A percentile compares a stretch with the other conserved stretches of the same genome.
Conservation (phyloP, 306 rosid species). For the Cyamopsis tetragonoloba region DNA sequence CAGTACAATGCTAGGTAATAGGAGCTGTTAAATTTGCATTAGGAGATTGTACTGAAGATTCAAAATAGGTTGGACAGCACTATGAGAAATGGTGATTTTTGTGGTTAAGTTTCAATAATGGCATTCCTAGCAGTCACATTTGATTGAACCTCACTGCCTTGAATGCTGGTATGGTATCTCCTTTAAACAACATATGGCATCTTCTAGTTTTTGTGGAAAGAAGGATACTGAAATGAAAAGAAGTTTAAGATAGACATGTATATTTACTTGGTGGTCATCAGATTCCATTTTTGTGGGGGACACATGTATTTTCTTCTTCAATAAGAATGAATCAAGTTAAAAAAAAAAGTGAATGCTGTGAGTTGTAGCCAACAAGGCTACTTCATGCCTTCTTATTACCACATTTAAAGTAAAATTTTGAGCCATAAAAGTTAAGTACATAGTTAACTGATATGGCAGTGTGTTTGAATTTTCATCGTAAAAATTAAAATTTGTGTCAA, state of each 20-base stretch:
- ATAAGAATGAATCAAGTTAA: conserved; percentile 9
- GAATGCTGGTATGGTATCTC: conserved; percentile 42
- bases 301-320: conserved; percentile 19
- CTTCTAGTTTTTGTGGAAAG: conserved; percentile 37
- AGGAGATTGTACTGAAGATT: conserved; percentile 23
- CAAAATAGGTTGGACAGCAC: conserved; percentile 38
- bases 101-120: conserved; percentile 27
- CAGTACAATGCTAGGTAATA: conserved; percentile 25
- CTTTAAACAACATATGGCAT: conserved; percentile 46
- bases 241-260: conserved; percentile 29
- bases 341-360: not conserved
- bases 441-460: conserved; percentile 5
- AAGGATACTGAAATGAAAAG: conserved; percentile 1
- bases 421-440: conserved; percentile 12
- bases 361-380: conserved; percentile 20
- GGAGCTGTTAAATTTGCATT: conserved; percentile 21
- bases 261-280: conserved; percentile 25
- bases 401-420: not conserved
- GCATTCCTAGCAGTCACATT: conserved; percentile 25
- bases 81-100: conserved; percentile 20
- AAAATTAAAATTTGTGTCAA: too few species aligned
- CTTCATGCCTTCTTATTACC: conserved; percentile 1
- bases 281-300: conserved; percentile 38
- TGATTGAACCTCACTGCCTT: conserved; percentile 43
- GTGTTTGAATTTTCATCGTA: too few species aligned